A percentile compares a stretch with the other conserved stretches of the same genome.
These are phyloP conservation scores for Pythium sukuiense DNA, from an alignment of 352 stramenopile species.

Conservation along the genomic window DNA sequence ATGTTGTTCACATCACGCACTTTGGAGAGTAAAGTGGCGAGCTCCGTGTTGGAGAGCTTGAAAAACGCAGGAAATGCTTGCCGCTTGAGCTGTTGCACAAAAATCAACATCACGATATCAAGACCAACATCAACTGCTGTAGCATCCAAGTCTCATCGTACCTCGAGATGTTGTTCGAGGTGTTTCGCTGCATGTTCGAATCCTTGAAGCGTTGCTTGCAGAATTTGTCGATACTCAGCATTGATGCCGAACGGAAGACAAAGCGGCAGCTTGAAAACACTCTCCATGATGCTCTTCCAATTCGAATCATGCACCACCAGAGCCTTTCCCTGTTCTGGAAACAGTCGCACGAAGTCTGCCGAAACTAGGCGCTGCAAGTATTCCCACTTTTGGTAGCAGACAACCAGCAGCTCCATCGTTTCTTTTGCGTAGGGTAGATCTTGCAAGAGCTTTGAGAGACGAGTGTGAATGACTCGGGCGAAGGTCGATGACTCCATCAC, in stretches of 20 bases:
- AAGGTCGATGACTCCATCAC: conserved; percentile 78
- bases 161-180: conserved; percentile 58
- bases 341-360: conserved; percentile 56
- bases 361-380: conserved; percentile 62
- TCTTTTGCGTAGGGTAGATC: conserved; percentile 54
- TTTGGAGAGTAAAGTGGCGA: conserved; percentile 52
- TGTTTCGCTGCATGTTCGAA: conserved; percentile 53
- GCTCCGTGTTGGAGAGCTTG: conserved; percentile 59
- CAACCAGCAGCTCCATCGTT: conserved; percentile 49
- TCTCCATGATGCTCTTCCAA: conserved; percentile 54
- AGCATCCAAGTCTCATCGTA: neutral
- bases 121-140: too few species aligned
- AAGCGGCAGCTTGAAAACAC: conserved; percentile 44
- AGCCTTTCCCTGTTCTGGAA: conserved; percentile 56
- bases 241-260: conserved; percentile 61
- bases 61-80: conserved; percentile 65
- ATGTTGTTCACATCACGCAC: conserved; percentile 46
- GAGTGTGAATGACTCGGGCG: conserved; percentile 47
- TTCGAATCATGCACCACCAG: conserved; percentile 51
- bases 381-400: conserved; percentile 70
- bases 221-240: conserved; percentile 39
- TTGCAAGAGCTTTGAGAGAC: conserved; percentile 44
- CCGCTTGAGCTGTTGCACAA: conserved; percentile 37
- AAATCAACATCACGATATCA: neutral
- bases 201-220: conserved; percentile 45